Percentiles rank a stretch among this genome's conserved stretches.
Evolutionary conservation across 352 stramenopile genomes (phyloP).

Genomic region (Globisporangium nagaii): DNA sequence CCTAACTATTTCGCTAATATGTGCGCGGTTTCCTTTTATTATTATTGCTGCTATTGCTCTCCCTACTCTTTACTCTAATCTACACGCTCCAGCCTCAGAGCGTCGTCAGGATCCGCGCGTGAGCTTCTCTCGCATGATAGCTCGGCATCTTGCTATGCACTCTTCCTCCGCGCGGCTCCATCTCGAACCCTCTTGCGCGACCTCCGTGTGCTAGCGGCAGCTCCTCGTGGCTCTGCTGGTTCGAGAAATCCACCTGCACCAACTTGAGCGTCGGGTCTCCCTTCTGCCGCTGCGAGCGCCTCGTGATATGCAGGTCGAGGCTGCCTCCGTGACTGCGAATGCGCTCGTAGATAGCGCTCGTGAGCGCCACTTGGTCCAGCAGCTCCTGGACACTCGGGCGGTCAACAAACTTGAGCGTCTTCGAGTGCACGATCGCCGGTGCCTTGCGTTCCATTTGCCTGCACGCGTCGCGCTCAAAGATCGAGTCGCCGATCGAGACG

Average conservation of each 20-base stretch:
- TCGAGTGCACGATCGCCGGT: conserved; percentile 26
- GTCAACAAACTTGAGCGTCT: conserved; percentile 55
- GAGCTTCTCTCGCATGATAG: not conserved
- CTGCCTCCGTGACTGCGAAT: conserved; percentile 33
- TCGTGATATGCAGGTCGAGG: conserved; percentile 39
- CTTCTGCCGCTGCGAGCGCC: conserved; percentile 11
- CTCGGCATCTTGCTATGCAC: not conserved
- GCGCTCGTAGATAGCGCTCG: conserved; percentile 23
- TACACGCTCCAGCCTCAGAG: not conserved
- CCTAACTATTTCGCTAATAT: too few relatives aligned
- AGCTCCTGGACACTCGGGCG: conserved; percentile 36
- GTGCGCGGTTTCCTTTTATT: too few relatives aligned
- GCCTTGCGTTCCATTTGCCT: conserved; percentile 31
- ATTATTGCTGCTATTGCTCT: too few relatives aligned
- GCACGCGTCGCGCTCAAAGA: conserved; percentile 52
- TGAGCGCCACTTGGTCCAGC: conserved; percentile 39
- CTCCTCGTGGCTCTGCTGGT: not conserved
- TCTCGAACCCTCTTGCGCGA: too few relatives aligned
- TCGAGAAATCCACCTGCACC: conserved; percentile 22
- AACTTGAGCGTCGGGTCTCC: conserved; percentile 21
- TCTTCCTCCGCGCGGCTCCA: not conserved
- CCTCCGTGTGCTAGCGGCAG: not conserved
- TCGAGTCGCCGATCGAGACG: conserved; percentile 51
- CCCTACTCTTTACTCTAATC: not conserved
- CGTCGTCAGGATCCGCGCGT: not conserved